Evolutionary conservation across 2,329 filamentous ascomycete genomes (phyloP).

Genomic region (Aspergillus udagawae): DNA sequence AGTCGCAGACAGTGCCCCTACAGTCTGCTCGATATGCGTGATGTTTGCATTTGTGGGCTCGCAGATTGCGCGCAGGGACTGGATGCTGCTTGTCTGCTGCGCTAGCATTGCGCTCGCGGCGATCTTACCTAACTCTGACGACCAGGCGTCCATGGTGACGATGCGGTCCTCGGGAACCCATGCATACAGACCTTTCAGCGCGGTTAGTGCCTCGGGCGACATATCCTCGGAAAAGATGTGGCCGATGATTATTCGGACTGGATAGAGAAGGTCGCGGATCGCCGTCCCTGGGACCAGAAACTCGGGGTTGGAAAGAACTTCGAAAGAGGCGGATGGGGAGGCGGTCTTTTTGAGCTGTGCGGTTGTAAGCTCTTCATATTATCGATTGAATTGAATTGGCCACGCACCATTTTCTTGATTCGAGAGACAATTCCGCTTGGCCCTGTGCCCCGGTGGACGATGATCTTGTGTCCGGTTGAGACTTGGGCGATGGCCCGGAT

Average conservation of each 20-base stretch:
- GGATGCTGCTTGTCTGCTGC: constrained; percentile 14
- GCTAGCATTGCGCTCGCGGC: constrained; percentile 10
- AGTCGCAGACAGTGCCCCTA: constrained; percentile 4
- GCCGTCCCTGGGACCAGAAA: constrained; percentile 15
- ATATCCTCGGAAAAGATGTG: constrained; percentile 14
- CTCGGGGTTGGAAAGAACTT: constrained; percentile 18
- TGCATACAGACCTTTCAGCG: constrained; percentile 15
- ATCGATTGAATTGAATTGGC: too few species aligned
- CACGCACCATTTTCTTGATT: constrained; percentile 13
- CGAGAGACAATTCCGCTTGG: constrained; percentile 13
- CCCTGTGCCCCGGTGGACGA: constrained; percentile 16
- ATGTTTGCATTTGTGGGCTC: constrained; percentile 12
- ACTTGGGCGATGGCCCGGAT: constrained; percentile 16
- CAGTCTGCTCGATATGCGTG: constrained; percentile 7
- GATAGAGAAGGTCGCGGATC: constrained; percentile 11
- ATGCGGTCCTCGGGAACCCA: constrained; percentile 16
- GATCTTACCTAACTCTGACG: constrained; percentile 13
- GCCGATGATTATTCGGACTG: constrained; percentile 16
- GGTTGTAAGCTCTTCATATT: not conserved
- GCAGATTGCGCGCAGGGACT: constrained; percentile 9
- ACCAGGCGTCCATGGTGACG: constrained; percentile 21
- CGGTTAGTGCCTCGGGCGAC: constrained; percentile 10
- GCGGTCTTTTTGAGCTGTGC: constrained; percentile 10
- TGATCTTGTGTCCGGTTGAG: constrained; percentile 15
- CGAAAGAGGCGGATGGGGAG: constrained; percentile 14